phyloP scores from a whole-genome alignment of 345 rosid genomes.

The Clarkia xantiana region DNA sequence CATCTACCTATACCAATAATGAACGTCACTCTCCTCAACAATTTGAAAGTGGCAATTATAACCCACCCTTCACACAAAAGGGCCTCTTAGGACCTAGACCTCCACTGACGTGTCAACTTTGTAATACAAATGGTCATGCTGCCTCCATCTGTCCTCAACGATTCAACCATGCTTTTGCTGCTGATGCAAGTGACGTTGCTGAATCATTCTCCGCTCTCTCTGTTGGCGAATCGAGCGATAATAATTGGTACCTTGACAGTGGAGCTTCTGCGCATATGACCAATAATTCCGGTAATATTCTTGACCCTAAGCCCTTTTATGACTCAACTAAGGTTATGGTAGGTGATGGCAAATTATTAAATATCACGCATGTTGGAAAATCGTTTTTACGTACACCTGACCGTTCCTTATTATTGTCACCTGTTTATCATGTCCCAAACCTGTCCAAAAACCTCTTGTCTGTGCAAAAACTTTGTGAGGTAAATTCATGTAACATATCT shows the following conservation, averaged over 20 bases:
- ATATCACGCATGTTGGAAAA: background rate
- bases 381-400: background rate
- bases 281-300: background rate
- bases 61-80: background rate
- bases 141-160: background rate
- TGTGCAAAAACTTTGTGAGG: background rate
- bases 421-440: background rate
- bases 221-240: background rate
- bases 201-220: background rate
- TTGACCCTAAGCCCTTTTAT: background rate
- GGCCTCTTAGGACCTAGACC: background rate
- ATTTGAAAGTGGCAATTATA: too few species aligned
- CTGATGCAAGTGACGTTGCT: rapidly evolving
- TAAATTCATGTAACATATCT: background rate
- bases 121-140: background rate
- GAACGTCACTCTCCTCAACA: too few species aligned
- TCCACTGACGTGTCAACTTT: background rate
- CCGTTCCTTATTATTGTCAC: background rate
- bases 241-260: background rate
- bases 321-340: background rate
- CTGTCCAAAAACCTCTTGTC: background rate
- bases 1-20: too few species aligned
- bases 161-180: background rate
- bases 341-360: background rate
- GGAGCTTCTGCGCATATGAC: background rate